Evolutionary conservation across 768 basidiomycete species (phyloP), one percentile per base, ranked within the genome.

Genomic region (Tylopilus sp.): DNA sequence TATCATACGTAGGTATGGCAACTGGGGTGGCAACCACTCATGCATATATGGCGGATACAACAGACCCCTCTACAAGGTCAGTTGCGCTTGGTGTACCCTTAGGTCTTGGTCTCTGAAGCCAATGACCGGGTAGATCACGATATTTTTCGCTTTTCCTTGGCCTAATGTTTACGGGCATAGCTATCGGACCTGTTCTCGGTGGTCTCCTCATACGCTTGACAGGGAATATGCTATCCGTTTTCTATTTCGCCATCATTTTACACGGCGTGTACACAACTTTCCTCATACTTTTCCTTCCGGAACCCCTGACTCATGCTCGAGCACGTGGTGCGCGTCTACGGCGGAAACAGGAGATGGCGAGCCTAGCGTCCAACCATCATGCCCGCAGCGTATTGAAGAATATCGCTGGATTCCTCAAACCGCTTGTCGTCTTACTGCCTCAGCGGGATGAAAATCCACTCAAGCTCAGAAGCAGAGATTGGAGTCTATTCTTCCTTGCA

Each of bases 151-250:
- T 87, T 29, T 72, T 74, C 40, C 70, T 83, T 2, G 93, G 93
- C 1, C 72, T 90, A 4, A 54, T 85, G 41, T 91, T 88, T 69
- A 63, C 73, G 10, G 93, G 93, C n/a, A 77, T 89, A 63, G 86
- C 85, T 1, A 28, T 89, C 19, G 93, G 93, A 1, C 93, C 93
- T 6, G 77, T 82, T 4, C 52, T 93, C 0, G 89, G 91, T 14
- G 77, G 81, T 46, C 53, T 89, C 31, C 63, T 91, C 36, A 81
- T 93, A 62, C 78, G 72, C 31, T 60, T 69, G 22, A 87, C 85
- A 1, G 78, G 77, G 6, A 70, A 73, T 16, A 60, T 79, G 11
- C 67, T 89, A 19, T 80, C 81, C 1, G 83, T 89, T 17, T 94
- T 94, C 74, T 94, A 89, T 67, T 59, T 84, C 42, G 79, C 86